Evolutionary conservation across 1,139 yeast species (phyloP).

Genomic region (Candida labiduridarum): DNA sequence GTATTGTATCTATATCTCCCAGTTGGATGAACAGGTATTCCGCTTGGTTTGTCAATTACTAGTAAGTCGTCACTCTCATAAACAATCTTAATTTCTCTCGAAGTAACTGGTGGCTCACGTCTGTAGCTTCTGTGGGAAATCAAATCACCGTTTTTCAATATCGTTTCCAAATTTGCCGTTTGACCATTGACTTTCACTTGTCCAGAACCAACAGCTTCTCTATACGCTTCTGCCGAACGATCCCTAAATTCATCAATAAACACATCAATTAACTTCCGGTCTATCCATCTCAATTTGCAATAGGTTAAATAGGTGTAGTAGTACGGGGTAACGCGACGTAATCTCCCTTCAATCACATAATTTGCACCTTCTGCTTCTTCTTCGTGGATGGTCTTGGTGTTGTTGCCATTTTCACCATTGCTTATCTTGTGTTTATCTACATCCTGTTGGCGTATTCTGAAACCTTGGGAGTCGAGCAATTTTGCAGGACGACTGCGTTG

Average conservation of each 20-base stretch:
- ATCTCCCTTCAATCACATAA: slow-evolving; percentile 56
- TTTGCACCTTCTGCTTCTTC: slow-evolving; percentile 57
- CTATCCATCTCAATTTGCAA: slow-evolving; percentile 92
- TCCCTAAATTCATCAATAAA: slow-evolving; percentile 86
- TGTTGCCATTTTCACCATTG: slow-evolving; percentile 33
- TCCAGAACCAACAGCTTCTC: slow-evolving; percentile 68
- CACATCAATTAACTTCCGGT: slow-evolving; percentile 72
- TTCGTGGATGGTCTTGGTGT: slow-evolving; percentile 50
- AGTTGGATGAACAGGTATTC: slow-evolving; percentile 96
- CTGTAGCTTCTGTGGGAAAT: slow-evolving; percentile 83
- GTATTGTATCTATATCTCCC: slow-evolving; percentile 90
- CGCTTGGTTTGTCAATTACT: slow-evolving; percentile 92
- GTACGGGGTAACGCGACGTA: slow-evolving; percentile 82
- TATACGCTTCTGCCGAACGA: slow-evolving; percentile 68
- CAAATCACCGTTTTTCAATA: slow-evolving; percentile 81
- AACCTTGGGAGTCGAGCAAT: slow-evolving; percentile 50
- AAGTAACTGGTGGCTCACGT: slow-evolving; percentile 88
- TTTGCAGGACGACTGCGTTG: slow-evolving; percentile 18
- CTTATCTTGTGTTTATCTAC: slow-evolving; percentile 44
- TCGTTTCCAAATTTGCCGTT: slow-evolving; percentile 63
- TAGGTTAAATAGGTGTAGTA: slow-evolving; percentile 87
- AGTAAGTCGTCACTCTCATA: slow-evolving; percentile 77
- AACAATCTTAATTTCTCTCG: slow-evolving; percentile 70
- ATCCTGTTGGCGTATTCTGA: slow-evolving; percentile 48
- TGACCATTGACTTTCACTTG: slow-evolving; percentile 70